These are phyloP conservation scores for Thraustochytrium sp. DNA, from an alignment of 352 stramenopile genomes.

Conservation along the genomic window DNA sequence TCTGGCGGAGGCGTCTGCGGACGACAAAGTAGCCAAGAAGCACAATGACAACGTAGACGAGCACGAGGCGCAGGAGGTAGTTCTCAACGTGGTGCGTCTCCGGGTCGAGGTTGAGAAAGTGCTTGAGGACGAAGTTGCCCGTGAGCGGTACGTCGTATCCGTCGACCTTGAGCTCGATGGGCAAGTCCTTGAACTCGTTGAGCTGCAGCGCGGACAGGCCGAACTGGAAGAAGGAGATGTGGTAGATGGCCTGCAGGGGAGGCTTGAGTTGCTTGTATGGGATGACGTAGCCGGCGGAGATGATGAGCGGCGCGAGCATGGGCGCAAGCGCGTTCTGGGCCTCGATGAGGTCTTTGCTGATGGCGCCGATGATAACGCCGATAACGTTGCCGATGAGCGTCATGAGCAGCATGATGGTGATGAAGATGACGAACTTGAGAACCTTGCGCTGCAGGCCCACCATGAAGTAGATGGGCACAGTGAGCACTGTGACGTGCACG, in stretches of 20 bases:
- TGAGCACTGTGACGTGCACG: background rate
- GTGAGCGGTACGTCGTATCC: background rate
- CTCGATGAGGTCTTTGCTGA: background rate
- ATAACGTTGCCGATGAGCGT: slow-evolving; percentile 11
- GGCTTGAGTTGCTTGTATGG: slow-evolving; percentile 32
- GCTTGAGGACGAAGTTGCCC: slow-evolving; percentile 9
- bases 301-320: slow-evolving; percentile 12
- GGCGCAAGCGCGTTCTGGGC: slow-evolving; percentile 1
- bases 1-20: background rate
- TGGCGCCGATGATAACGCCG: slow-evolving; percentile 21
- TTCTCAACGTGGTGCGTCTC: background rate
- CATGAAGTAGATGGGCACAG: slow-evolving; percentile 26
- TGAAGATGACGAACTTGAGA: slow-evolving; percentile 3
- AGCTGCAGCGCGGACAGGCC: slow-evolving; percentile 20
- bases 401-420: slow-evolving; percentile 1
- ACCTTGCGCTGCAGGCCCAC: background rate
- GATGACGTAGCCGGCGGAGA: slow-evolving; percentile 29
- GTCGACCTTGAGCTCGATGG: background rate
- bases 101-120: slow-evolving; percentile 36
- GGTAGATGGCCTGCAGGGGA: background rate
- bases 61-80: background rate
- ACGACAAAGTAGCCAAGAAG: slow-evolving; percentile 5
- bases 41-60: background rate
- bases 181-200: slow-evolving; percentile 24
- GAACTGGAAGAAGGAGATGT: slow-evolving; percentile 34